These are phyloP conservation scores for Syzygium aqueum DNA, from an alignment of 345 rosid species.

Conservation along the genomic window DNA sequence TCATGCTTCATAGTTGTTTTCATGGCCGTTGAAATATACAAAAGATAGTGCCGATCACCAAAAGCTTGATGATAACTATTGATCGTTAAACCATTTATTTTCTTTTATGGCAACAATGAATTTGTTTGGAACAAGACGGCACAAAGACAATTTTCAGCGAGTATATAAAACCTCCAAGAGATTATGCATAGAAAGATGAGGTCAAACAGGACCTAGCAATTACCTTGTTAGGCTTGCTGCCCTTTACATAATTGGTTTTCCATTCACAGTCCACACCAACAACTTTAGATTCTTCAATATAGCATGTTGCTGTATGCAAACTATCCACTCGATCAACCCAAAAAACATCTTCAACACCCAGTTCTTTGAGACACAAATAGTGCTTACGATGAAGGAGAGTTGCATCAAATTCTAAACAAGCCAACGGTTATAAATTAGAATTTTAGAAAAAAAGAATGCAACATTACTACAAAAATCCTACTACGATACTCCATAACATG, in stretches of 20 bases:
- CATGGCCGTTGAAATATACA: background rate
- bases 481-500: background rate
- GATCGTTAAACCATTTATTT: background rate
- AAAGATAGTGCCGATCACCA: background rate
- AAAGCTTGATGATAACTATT: background rate
- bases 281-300: constrained; percentile 64
- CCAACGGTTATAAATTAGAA: constrained; percentile 1
- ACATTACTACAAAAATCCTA: background rate
- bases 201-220: background rate
- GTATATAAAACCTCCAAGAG: background rate
- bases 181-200: background rate
- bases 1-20: background rate
- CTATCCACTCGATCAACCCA: constrained; percentile 77
- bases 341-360: constrained; percentile 45
- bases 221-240: constrained; percentile 75
- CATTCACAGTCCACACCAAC: constrained; percentile 92
- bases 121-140: background rate
- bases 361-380: constrained; percentile 57
- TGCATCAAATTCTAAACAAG: constrained; percentile 46
- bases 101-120: background rate
- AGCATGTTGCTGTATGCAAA: constrained; percentile 40
- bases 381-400: constrained; percentile 17
- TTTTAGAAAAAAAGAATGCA: background rate
- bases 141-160: background rate
- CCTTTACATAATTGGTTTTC: constrained; percentile 84